A percentile compares a stretch with the other conserved stretches of the same genome.
These are phyloP conservation scores for Hyphopichia buzzinii DNA, from an alignment of 1,139 yeast genomes.

Conservation along the genomic window DNA sequence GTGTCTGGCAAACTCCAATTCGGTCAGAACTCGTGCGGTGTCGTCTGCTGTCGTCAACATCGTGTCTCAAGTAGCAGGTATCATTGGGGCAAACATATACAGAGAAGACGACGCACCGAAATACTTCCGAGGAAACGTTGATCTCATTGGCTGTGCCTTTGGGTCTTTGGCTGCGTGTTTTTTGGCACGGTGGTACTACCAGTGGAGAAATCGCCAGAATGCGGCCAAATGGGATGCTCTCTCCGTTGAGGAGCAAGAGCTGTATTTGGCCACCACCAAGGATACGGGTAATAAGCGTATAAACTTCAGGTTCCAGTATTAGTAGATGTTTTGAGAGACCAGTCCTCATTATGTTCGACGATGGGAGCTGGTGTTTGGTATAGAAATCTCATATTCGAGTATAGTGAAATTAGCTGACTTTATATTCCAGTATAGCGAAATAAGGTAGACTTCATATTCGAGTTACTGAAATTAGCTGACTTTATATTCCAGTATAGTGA, in stretches of 20 bases:
- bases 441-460: too few species aligned
- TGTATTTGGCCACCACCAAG: constrained; percentile 34
- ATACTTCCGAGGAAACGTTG: constrained; percentile 50
- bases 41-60: constrained; percentile 60
- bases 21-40: constrained; percentile 56
- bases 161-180: constrained; percentile 27
- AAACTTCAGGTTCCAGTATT: constrained; percentile 35
- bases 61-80: constrained; percentile 51
- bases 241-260: constrained; percentile 40
- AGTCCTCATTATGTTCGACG: too few species aligned
- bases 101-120: constrained; percentile 51
- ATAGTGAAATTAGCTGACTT: too few species aligned
- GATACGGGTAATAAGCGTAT: constrained; percentile 51
- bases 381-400: too few species aligned
- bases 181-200: constrained; percentile 34
- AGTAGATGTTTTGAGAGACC: too few species aligned
- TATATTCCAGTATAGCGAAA: too few species aligned
- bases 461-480: too few species aligned
- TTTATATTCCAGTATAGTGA: too few species aligned
- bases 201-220: constrained; percentile 38
- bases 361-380: too few species aligned
- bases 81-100: constrained; percentile 51
- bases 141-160: constrained; percentile 13
- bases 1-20: constrained; percentile 53
- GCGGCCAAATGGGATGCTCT: constrained; percentile 41